Percentiles rank a stretch among this genome's conserved stretches.
phyloP scores from a whole-genome alignment of 768 basidiomycete genomes.

The Naematelia aurantialba region DNA sequence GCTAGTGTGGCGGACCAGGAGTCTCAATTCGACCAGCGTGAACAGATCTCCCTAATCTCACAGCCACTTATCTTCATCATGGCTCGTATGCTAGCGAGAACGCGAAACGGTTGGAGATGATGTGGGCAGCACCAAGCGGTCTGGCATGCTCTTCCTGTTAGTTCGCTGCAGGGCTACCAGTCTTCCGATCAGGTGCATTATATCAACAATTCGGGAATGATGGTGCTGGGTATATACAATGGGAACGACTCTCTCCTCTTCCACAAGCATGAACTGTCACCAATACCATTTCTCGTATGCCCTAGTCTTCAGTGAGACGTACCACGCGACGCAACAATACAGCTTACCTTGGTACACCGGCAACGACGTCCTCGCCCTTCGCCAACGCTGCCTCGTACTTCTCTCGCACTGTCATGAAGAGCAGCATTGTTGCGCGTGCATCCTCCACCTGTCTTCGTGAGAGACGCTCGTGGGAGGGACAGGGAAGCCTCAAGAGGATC shows the following conservation, averaged over 20 bases:
- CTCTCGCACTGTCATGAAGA: constrained; percentile 56
- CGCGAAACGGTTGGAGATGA: too few relatives aligned
- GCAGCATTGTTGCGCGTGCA: constrained; percentile 86
- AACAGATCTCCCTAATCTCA: too few relatives aligned
- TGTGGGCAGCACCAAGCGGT: too few relatives aligned
- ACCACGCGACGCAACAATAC: background rate
- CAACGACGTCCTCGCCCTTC: constrained; percentile 26
- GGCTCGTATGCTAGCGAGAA: too few relatives aligned
- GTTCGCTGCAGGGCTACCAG: too few relatives aligned
- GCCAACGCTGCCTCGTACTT: constrained; percentile 31
- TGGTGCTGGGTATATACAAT: background rate
- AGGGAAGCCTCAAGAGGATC: background rate
- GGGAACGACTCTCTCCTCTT: background rate
- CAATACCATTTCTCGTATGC: constrained; percentile 22
- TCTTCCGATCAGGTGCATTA: background rate
- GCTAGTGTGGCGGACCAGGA: too few relatives aligned
- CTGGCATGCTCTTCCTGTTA: too few relatives aligned
- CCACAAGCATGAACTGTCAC: background rate
- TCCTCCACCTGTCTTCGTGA: constrained; percentile 69
- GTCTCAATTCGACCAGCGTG: too few relatives aligned
- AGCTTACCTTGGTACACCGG: constrained; percentile 31
- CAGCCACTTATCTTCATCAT: too few relatives aligned
- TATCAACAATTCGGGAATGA: background rate
- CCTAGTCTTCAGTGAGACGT: background rate
- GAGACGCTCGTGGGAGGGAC: background rate